A percentile compares a stretch with the other conserved stretches of the same genome.
phyloP scores from a whole-genome alignment of 805 yeast species.

The Myxozyma geophila region DNA sequence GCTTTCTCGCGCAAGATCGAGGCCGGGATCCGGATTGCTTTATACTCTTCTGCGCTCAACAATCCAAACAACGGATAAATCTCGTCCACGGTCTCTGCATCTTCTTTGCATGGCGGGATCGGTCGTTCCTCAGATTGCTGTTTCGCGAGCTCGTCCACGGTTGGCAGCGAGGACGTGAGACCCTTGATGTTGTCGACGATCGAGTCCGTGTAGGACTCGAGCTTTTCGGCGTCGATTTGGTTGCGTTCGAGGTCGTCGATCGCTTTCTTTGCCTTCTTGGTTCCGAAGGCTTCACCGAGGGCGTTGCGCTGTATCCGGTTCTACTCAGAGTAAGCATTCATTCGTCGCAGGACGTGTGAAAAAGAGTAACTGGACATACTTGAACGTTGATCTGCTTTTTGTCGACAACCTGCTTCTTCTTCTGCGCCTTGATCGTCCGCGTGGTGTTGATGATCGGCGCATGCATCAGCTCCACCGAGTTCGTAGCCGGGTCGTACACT shows the following conservation, averaged over 20 bases:
- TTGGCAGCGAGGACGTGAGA: slow-evolving; percentile 73
- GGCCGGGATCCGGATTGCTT: slow-evolving; percentile 60
- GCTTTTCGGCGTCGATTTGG: slow-evolving; percentile 80
- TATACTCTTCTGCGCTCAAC: slow-evolving; percentile 69
- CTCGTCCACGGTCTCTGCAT: slow-evolving; percentile 82
- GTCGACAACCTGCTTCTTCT: slow-evolving; percentile 63
- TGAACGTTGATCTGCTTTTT: slow-evolving; percentile 60
- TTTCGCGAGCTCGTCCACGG: slow-evolving; percentile 64
- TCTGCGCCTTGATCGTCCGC: slow-evolving; percentile 65
- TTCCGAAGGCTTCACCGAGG: slow-evolving; percentile 95
- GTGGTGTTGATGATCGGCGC: slow-evolving; percentile 66
- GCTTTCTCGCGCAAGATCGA: slow-evolving; percentile 52
- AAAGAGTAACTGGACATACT: slow-evolving; percentile 25
- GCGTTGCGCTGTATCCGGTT: slow-evolving; percentile 71
- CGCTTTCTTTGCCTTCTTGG: slow-evolving; percentile 92
- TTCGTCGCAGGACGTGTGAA: not conserved
- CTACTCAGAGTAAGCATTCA: slow-evolving; percentile 9
- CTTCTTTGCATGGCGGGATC: slow-evolving; percentile 74
- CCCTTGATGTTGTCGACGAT: slow-evolving; percentile 79
- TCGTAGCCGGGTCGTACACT: slow-evolving; percentile 69
- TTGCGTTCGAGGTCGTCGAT: slow-evolving; percentile 80
- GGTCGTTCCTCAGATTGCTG: slow-evolving; percentile 72
- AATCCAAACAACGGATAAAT: slow-evolving; percentile 72
- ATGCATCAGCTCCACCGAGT: slow-evolving; percentile 65
- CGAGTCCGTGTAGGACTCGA: slow-evolving; percentile 74